These are phyloP conservation scores for Pythium insidiosum DNA, from an alignment of 352 stramenopile species.

Conservation along the genomic window DNA sequence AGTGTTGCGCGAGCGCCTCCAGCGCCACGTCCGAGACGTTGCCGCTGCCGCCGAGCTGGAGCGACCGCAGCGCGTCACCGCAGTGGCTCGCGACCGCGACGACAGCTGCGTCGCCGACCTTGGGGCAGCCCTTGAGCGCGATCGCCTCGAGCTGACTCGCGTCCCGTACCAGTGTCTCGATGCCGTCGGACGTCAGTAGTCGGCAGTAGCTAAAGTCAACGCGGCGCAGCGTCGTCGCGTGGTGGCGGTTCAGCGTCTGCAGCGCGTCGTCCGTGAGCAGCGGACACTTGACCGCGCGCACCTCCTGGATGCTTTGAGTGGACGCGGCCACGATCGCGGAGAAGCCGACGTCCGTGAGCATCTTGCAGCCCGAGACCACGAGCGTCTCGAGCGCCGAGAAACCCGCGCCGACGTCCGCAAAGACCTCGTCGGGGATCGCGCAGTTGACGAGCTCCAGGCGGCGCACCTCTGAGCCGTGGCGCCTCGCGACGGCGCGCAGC, in stretches of 20 bases:
- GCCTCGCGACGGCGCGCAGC: slow-evolving; percentile 19
- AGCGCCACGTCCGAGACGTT: slow-evolving; percentile 37
- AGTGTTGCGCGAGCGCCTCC: slow-evolving; percentile 30
- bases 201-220: slow-evolving; percentile 60
- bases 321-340: slow-evolving; percentile 27
- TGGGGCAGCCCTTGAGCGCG: slow-evolving; percentile 46
- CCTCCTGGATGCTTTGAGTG: slow-evolving; percentile 21
- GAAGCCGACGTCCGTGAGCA: slow-evolving; percentile 35
- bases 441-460: slow-evolving; percentile 39
- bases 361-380: slow-evolving; percentile 46
- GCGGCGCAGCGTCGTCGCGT: slow-evolving; percentile 25
- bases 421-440: slow-evolving; percentile 20
- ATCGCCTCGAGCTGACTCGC: slow-evolving; percentile 26
- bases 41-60: slow-evolving; percentile 38
- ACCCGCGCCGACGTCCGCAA: slow-evolving; percentile 20
- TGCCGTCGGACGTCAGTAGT: slow-evolving; percentile 28
- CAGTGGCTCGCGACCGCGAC: slow-evolving; percentile 19
- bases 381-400: slow-evolving; percentile 33
- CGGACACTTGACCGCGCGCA: slow-evolving; percentile 44
- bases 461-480: slow-evolving; percentile 30
- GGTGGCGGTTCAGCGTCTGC: slow-evolving; percentile 10
- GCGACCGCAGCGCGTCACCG: slow-evolving; percentile 26
- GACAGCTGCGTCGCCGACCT: slow-evolving; percentile 34
- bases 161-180: slow-evolving; percentile 19
- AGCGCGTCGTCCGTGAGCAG: slow-evolving; percentile 36